These are phyloP conservation scores for Angophora floribunda DNA, from an alignment of 345 rosid genomes.

Conservation along the genomic window DNA sequence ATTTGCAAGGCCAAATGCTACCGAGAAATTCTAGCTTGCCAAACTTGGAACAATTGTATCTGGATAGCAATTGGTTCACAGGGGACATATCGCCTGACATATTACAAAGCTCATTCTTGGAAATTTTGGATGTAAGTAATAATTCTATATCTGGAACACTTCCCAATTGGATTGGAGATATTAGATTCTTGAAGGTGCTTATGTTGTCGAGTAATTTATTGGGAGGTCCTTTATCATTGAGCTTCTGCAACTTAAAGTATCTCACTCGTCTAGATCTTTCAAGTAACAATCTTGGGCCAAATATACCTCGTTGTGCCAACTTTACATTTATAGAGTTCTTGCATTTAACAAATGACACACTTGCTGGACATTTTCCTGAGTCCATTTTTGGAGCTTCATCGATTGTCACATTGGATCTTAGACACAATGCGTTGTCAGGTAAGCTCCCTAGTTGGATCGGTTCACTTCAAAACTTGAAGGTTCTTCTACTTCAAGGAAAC, in stretches of 20 bases:
- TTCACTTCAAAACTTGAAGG: not conserved
- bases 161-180: constrained; percentile 1
- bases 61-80: not conserved
- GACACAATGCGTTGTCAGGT: not conserved
- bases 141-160: constrained; percentile 4
- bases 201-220: not conserved
- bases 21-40: not conserved
- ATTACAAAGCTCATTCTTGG: not conserved
- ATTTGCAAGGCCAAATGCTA: not conserved
- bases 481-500: not conserved
- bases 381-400: too few species aligned
- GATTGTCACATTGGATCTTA: too few species aligned
- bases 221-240: not conserved
- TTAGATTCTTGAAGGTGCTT: not conserved
- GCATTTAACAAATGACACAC: too few species aligned
- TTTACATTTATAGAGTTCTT: not conserved
- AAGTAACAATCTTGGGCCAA: not conserved
- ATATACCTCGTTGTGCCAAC: not conserved
- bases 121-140: constrained; percentile 2
- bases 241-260: not conserved
- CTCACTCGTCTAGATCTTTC: constrained; percentile 3
- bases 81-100: not conserved
- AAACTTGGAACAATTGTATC: accelerated
- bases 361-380: too few species aligned
- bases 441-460: not conserved